These are phyloP conservation scores for Eimeria praecox DNA, from an alignment of 169 alveolate genomes.

Conservation along the genomic window DNA sequence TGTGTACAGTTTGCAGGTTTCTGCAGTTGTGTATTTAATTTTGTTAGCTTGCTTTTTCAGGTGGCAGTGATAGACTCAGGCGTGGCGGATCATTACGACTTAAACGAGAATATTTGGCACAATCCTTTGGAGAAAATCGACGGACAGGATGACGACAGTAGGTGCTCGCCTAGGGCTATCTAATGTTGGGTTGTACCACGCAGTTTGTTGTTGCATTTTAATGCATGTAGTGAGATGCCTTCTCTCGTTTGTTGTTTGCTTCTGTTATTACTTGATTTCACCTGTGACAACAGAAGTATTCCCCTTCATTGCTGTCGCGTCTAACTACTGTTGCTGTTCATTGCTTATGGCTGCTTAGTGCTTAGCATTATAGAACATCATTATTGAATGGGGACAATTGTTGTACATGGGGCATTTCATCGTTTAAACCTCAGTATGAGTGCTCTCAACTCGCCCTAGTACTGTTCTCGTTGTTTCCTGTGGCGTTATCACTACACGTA, in stretches of 20 bases:
- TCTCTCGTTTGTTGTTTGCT: background rate
- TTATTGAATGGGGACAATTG: background rate
- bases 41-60: background rate
- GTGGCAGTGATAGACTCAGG: conserved; percentile 76
- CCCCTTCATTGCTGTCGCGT: background rate
- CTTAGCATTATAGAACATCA: background rate
- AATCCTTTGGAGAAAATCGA: conserved; percentile 35
- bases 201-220: background rate
- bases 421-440: background rate
- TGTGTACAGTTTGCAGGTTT: background rate
- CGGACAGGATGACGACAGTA: conserved; percentile 74
- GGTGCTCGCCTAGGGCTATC: background rate
- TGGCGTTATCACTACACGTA: background rate
- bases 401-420: background rate
- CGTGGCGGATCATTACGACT: conserved; percentile 20
- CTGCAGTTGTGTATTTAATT: background rate
- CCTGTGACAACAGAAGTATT: background rate
- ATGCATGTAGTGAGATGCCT: background rate
- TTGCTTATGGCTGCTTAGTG: background rate
- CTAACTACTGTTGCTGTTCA: background rate
- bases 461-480: background rate
- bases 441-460: background rate
- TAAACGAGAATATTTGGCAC: conserved; percentile 46
- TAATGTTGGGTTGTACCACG: background rate
- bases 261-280: background rate